Evolutionary conservation across 768 basidiomycete species (phyloP), one percentile per base, ranked within the genome.

Genomic region (Phylloporus sp.): DNA sequence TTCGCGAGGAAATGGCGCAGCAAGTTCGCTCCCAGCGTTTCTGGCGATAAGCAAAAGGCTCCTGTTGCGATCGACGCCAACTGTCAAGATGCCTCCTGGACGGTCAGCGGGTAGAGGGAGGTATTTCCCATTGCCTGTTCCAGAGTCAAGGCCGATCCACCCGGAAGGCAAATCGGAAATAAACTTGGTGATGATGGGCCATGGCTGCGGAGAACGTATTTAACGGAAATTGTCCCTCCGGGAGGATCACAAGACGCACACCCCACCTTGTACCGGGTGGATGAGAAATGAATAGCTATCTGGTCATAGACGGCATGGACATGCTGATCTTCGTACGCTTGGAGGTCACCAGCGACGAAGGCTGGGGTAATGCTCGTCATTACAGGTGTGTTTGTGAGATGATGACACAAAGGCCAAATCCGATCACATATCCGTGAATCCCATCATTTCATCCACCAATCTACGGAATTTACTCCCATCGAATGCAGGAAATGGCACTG

Each of bases 81-180:
- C 72, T 15, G 87, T 92, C 72, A 82, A 78, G 39, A 84, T 64
- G 22, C 74, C 74, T 11, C 72, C 70, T 6, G 81, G 81, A 14
- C 78, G 73, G 39, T 88, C 81, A 1, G 66, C 53, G 6, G 87
- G 85, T 2, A 90, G 67, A 3, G 88, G 84, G 2, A 98, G 78
- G 69, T 98, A 98, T 75, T 99, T 98, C 36, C 96, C 96, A 56
- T 99, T 99, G 2, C 96, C 96, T 21, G 91, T 91, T 6, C 96
- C 96, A 21, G 90, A 87, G 65, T 99, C 96, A 21, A 99, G 75
- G 10, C 95, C 95, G 28, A 96, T 71, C 71, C 82, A 90, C 21
- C 90, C 86, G 17, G 81, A 69, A 13, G 86, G 78, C 13, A 96
- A 62, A 33, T 75, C 78, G 7, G 77, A 72, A 21, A 96, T 72